These are phyloP conservation scores for Lentinula aciculospora DNA, from an alignment of 768 basidiomycete genomes.

Conservation along the genomic window DNA sequence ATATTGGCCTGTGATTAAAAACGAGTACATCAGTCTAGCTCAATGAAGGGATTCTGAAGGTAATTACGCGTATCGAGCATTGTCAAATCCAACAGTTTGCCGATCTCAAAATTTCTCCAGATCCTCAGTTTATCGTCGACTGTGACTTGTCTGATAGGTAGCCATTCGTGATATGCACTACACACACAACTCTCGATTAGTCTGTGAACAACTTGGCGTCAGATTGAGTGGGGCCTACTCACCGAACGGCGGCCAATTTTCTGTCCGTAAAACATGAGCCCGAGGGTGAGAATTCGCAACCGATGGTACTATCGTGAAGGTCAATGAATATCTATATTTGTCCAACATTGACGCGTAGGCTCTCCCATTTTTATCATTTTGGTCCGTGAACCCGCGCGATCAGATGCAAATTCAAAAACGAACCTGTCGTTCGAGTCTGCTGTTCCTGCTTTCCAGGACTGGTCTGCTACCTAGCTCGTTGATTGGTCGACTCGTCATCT, in stretches of 20 bases:
- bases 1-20: slow-evolving; percentile 35
- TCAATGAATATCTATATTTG: slow-evolving; percentile 43
- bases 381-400: too few relatives aligned
- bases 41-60: neutral
- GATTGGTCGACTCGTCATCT: neutral
- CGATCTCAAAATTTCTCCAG: slow-evolving; percentile 61
- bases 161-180: slow-evolving; percentile 53
- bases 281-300: slow-evolving; percentile 46
- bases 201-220: neutral
- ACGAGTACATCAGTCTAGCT: neutral
- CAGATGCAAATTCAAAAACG: neutral
- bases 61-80: slow-evolving; percentile 56
- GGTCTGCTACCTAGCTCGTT: slow-evolving; percentile 39
- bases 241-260: slow-evolving; percentile 49
- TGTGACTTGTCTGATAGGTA: slow-evolving; percentile 55
- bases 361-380: too few relatives aligned
- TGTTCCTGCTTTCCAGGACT: slow-evolving; percentile 52
- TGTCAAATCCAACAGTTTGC: slow-evolving; percentile 53
- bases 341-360: too few relatives aligned
- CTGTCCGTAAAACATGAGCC: slow-evolving; percentile 55
- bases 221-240: neutral
- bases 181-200: neutral
- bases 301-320: slow-evolving; percentile 45
- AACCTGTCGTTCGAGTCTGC: slow-evolving; percentile 38
- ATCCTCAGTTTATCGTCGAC: slow-evolving; percentile 51